Evolutionary conservation across 441 rosid genomes (phyloP).

Genomic region (Pelargonium cotyledonis): DNA sequence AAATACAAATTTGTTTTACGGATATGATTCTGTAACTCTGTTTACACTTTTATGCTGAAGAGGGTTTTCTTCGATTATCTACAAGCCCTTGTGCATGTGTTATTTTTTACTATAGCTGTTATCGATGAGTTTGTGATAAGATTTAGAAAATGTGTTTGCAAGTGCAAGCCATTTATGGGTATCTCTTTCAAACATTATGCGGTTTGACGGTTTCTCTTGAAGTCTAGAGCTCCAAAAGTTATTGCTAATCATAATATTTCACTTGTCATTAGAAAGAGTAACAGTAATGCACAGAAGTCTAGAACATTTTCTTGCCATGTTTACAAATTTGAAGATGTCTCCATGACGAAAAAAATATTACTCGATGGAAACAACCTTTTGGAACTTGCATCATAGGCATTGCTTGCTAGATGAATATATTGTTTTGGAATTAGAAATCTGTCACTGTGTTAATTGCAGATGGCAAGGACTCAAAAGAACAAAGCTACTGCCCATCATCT

Average conservation of each 20-base stretch:
- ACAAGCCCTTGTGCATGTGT: no score
- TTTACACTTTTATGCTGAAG: no score
- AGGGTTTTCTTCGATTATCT: no score
- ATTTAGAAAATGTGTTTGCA: no score
- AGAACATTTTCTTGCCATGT: background rate
- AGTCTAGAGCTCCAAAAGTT: background rate
- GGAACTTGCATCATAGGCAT: no score
- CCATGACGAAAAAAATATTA: background rate
- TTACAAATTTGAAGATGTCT: background rate
- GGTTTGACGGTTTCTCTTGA: background rate
- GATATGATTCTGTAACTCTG: no score
- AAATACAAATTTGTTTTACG: no score
- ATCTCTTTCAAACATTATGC: background rate
- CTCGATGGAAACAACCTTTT: background rate
- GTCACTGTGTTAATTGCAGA: slow-evolving; percentile 32
- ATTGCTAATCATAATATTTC: background rate
- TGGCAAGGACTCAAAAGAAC: slow-evolving; percentile 82
- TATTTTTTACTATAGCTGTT: no score
- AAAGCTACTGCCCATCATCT: slow-evolving; percentile 92
- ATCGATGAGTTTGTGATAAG: no score
- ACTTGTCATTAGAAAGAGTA: background rate
- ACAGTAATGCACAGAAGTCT: background rate
- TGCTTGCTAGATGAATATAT: background rate
- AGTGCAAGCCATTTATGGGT: background rate
- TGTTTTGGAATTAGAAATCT: background rate